These are phyloP conservation scores for Fagus sylvatica DNA, from an alignment of 306 rosid genomes.

Conservation along the genomic window DNA sequence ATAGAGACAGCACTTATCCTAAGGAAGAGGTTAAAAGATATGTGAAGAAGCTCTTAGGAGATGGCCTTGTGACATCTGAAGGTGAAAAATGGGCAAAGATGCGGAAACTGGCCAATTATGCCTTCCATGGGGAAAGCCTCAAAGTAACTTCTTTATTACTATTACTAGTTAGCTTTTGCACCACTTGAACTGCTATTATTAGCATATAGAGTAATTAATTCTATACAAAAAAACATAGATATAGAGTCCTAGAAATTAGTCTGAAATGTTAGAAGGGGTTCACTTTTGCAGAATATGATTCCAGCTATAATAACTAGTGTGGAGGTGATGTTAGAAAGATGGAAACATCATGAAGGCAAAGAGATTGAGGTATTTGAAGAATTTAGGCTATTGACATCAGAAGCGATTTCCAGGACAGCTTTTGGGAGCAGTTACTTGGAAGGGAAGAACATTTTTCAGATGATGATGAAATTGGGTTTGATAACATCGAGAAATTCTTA, in stretches of 20 bases:
- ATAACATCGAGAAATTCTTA: constrained; percentile 3
- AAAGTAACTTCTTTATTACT: constrained; percentile 2
- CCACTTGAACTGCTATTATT: too few relatives aligned
- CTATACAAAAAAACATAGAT: too few relatives aligned
- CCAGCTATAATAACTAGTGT: constrained; percentile 19
- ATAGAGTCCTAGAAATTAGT: not conserved
- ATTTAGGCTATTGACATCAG: constrained; percentile 27
- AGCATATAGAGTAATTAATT: too few relatives aligned
- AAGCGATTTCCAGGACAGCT: constrained; percentile 29
- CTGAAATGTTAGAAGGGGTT: not conserved
- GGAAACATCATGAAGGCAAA: constrained; percentile 25
- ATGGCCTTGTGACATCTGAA: not conserved
- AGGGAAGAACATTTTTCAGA: constrained; percentile 28
- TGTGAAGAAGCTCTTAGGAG: constrained; percentile 13
- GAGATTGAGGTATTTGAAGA: constrained; percentile 33
- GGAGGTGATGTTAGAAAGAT: constrained; percentile 26
- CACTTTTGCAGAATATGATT: constrained; percentile 10
- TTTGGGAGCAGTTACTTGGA: constrained; percentile 35
- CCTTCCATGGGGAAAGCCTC: constrained; percentile 19
- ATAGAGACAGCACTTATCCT: constrained; percentile 8
- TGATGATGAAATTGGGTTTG: constrained; percentile 1
- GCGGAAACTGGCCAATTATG: constrained; percentile 7
- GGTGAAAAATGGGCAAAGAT: constrained; percentile 26
- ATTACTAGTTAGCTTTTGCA: not conserved
- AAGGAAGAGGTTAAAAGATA: not conserved